A percentile compares a stretch with the other conserved stretches of the same genome.
Conservation (phyloP, 345 rosid genomes). For the Bruguiera parviflora region DNA sequence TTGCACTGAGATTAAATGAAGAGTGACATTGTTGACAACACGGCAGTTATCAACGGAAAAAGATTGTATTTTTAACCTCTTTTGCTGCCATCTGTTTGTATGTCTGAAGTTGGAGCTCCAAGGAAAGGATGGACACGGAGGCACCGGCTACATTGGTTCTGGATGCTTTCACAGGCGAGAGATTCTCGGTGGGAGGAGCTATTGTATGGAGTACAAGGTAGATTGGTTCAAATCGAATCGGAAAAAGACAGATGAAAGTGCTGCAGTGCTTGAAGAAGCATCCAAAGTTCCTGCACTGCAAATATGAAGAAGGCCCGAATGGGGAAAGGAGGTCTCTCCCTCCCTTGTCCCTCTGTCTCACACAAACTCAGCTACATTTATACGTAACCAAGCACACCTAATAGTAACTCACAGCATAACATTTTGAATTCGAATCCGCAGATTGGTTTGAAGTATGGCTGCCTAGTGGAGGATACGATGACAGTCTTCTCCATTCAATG, state of each 20-base stretch:
- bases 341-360: no score
- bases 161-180: constrained; percentile 43
- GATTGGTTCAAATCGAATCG: constrained; percentile 1
- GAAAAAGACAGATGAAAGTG: background rate
- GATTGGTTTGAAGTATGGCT: constrained; percentile 1
- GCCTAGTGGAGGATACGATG: background rate
- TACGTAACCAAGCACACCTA: no score
- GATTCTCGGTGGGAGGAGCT: constrained; percentile 21
- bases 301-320: constrained; percentile 26
- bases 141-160: constrained; percentile 28
- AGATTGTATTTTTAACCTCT: background rate
- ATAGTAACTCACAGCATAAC: no score
- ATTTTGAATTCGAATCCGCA: background rate
- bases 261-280: constrained; percentile 18
- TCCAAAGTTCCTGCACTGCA: constrained; percentile 26
- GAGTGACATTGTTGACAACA: background rate
- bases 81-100: background rate
- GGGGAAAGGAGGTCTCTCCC: constrained; percentile 31
- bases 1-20: background rate
- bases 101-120: constrained; percentile 23
- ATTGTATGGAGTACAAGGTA: background rate
- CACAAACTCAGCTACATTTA: no score
- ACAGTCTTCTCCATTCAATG: background rate
- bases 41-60: background rate
- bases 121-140: constrained; percentile 32